These are phyloP conservation scores for Tuber calosporum DNA, from an alignment of 495 filamentous ascomycete genomes.

Conservation along the genomic window DNA sequence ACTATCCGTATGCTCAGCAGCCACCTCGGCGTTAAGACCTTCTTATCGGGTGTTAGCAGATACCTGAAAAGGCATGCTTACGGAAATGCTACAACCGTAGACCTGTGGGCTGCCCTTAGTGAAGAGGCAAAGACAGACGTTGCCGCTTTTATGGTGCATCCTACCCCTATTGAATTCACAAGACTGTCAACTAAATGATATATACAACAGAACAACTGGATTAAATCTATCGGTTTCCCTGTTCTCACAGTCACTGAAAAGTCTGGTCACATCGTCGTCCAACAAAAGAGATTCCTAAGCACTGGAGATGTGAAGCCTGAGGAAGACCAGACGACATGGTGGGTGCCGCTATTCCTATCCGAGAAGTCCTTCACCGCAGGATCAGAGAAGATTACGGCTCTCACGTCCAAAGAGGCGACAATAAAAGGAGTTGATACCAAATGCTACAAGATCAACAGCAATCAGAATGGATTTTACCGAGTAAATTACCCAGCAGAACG, in stretches of 20 bases:
- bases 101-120: constrained; percentile 85
- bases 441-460: constrained; percentile 88
- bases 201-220: constrained; percentile 65
- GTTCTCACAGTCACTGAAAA: constrained; percentile 79
- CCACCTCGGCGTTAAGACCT: constrained; percentile 75
- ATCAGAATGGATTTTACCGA: constrained; percentile 84
- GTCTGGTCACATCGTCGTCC: constrained; percentile 67
- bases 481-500: constrained; percentile 80
- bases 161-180: constrained; percentile 9
- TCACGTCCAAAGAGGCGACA: constrained; percentile 68
- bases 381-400: constrained; percentile 48
- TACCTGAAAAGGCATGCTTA: constrained; percentile 86
- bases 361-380: constrained; percentile 51
- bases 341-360: constrained; percentile 80
- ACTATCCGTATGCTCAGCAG: constrained; percentile 89
- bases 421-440: constrained; percentile 64
- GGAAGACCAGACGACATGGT: constrained; percentile 91
- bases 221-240: constrained; percentile 87
- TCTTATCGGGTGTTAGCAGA: constrained; percentile 76
- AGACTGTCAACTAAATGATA: neutral
- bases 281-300: constrained; percentile 79
- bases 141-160: constrained; percentile 65
- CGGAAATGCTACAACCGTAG: constrained; percentile 87
- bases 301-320: constrained; percentile 77
- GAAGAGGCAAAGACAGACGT: constrained; percentile 86